phyloP scores from a whole-genome alignment of 192 early-diverging fungal species.

The Fimicolochytrium jonesii region DNA sequence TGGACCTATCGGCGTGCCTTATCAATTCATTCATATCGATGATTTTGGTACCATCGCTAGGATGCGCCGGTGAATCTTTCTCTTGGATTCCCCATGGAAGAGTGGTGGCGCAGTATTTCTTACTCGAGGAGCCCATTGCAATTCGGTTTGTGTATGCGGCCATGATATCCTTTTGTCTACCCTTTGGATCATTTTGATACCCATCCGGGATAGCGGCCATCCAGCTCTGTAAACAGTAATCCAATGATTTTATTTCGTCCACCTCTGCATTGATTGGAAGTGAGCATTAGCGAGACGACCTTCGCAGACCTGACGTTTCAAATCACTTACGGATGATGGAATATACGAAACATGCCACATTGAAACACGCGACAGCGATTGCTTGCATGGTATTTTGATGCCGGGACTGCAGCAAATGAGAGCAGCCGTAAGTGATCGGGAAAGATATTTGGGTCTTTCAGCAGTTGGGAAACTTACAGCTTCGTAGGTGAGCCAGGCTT shows the following conservation, averaged over 20 bases:
- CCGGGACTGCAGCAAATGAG: neutral
- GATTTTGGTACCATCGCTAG: too few relatives aligned
- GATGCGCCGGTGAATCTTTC: too few relatives aligned
- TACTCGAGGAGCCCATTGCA: too few relatives aligned
- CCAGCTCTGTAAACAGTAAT: too few relatives aligned
- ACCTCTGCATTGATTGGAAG: too few relatives aligned
- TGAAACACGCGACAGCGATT: conserved; percentile 27
- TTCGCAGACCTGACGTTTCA: neutral
- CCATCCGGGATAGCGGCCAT: neutral
- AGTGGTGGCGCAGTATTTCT: too few relatives aligned
- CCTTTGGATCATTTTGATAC: too few relatives aligned
- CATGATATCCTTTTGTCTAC: too few relatives aligned
- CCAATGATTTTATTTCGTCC: too few relatives aligned
- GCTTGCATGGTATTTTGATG: conserved; percentile 32
- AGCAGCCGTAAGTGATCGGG: neutral
- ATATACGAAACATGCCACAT: conserved; percentile 25
- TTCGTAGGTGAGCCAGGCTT: conserved; percentile 22
- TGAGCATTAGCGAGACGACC: neutral
- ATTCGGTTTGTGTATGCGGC: too few relatives aligned
- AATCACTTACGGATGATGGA: conserved; percentile 20
- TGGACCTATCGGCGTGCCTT: neutral
- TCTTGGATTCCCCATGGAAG: too few relatives aligned
- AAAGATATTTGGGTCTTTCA: conserved; percentile 15
- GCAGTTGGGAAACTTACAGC: conserved; percentile 13
- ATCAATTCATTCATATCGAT: too few relatives aligned